phyloP scores from a whole-genome alignment of 768 basidiomycete species.

The Mycena vitilis region DNA sequence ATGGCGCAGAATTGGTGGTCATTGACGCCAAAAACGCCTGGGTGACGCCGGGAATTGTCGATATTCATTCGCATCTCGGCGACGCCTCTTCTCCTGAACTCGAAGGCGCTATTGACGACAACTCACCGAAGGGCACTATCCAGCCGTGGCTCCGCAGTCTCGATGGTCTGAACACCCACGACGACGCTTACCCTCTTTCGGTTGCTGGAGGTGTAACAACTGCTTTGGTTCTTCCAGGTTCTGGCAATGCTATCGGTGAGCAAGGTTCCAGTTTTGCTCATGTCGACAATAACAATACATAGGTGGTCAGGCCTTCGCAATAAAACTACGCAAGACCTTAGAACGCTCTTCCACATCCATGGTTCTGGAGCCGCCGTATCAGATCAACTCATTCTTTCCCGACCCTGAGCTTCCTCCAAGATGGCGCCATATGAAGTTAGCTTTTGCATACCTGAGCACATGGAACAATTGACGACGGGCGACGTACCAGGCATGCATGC shows the following conservation, averaged over 20 bases:
- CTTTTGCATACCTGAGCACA: slow-evolving; percentile 9
- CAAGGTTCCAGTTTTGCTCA: background rate
- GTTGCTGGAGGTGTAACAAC: slow-evolving; percentile 86
- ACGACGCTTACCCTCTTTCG: slow-evolving; percentile 75
- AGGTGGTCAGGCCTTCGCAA: slow-evolving; percentile 82
- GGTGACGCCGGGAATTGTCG: slow-evolving; percentile 83
- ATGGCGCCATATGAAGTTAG: slow-evolving; percentile 85
- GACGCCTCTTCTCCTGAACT: slow-evolving; percentile 63
- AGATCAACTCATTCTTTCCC: slow-evolving; percentile 62
- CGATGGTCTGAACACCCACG: slow-evolving; percentile 86
- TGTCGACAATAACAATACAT: slow-evolving; percentile 40
- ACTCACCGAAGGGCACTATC: slow-evolving; percentile 61
- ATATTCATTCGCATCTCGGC: slow-evolving; percentile 78
- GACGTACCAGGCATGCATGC: slow-evolving; percentile 60
- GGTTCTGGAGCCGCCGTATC: slow-evolving; percentile 81
- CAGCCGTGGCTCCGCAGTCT: slow-evolving; percentile 77
- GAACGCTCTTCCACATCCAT: slow-evolving; percentile 80
- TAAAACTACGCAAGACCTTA: slow-evolving; percentile 80
- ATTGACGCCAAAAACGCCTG: slow-evolving; percentile 77
- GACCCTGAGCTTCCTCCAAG: slow-evolving; percentile 60
- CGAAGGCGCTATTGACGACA: slow-evolving; percentile 64
- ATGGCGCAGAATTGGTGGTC: slow-evolving; percentile 55
- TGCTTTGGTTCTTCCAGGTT: slow-evolving; percentile 80
- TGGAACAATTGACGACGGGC: background rate
- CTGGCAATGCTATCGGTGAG: slow-evolving; percentile 71